Evolutionary conservation across 75 land plant genomes (phyloP).

Genomic region (Selaginella moellendorffii): DNA sequence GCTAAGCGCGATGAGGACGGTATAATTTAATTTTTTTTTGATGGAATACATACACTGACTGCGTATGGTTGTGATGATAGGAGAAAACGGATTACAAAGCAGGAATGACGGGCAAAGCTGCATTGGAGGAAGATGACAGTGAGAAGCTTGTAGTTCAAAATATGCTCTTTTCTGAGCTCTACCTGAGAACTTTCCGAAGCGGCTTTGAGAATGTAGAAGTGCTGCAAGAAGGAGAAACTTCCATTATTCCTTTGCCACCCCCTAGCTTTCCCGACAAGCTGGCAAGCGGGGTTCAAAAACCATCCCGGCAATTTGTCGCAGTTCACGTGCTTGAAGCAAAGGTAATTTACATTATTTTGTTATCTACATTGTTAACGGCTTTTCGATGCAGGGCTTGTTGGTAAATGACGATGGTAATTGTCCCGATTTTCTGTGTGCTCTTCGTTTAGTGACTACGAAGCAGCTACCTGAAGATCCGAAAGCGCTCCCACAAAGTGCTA

Average conservation of each 20-base stretch:
- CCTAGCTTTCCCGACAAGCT: slow-evolving; percentile 63
- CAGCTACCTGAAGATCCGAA: slow-evolving; percentile 56
- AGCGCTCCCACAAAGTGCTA: slow-evolving; percentile 85
- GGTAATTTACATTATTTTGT: slow-evolving; percentile 25
- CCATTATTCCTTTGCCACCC: slow-evolving; percentile 55
- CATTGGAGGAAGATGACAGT: slow-evolving; percentile 74
- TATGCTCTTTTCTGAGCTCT: slow-evolving; percentile 66
- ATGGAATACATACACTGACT: too few relatives aligned
- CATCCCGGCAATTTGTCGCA: slow-evolving; percentile 53
- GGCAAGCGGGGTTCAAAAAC: slow-evolving; percentile 31
- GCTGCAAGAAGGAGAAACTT: slow-evolving; percentile 25
- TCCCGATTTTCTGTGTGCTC: slow-evolving; percentile 75
- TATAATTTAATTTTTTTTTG: slow-evolving; percentile 11
- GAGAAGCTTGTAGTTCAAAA: slow-evolving; percentile 63
- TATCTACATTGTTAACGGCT: slow-evolving; percentile 4
- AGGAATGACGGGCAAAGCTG: slow-evolving; percentile 22
- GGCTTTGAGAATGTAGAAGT: slow-evolving; percentile 33
- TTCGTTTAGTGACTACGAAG: slow-evolving; percentile 52
- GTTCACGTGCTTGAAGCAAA: slow-evolving; percentile 65
- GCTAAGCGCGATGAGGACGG: slow-evolving; percentile 17
- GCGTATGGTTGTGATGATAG: too few relatives aligned
- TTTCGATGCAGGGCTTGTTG: slow-evolving; percentile 56
- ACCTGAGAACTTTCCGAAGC: slow-evolving; percentile 35
- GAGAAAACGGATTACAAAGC: slow-evolving; percentile 11
- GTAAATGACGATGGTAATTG: slow-evolving; percentile 76